Evolutionary conservation across 169 alveolate genomes (phyloP), one percentile per base, ranked within the genome.

Genomic region (Besnoitia besnoiti): DNA sequence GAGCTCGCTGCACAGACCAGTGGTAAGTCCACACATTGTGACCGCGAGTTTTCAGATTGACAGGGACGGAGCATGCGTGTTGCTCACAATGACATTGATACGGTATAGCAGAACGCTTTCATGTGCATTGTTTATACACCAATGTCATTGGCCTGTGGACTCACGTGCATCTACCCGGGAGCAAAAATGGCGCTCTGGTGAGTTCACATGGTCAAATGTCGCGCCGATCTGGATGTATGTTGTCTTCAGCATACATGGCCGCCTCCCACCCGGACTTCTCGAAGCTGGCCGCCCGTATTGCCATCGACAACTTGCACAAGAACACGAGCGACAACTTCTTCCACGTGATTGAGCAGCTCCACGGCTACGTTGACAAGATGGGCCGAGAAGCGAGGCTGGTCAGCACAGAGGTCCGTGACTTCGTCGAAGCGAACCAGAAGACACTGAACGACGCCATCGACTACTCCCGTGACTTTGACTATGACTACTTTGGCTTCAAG

Each of bases 1-100:
- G 98, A 98, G 61, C 96, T 99, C 44, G 99, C 99, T 37, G 99
- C 99, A 19, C 99, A 99, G 93, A 99, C 99, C 55, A 98, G 99
- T 94, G 90, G 90, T 85, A 51, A 49, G n/a, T n/a, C n/a, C n/a
- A n/a, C n/a, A n/a, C n/a, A n/a, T n/a, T n/a, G n/a, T n/a, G n/a
- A n/a, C n/a, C n/a, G n/a, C n/a, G n/a, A n/a, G n/a, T n/a, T n/a
- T n/a, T n/a, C n/a, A n/a, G n/a, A n/a, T n/a, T n/a, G n/a, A n/a
- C n/a, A n/a, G n/a, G n/a, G n/a, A n/a, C n/a, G n/a, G n/a, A n/a
- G n/a, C n/a, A n/a, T n/a, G n/a, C n/a, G n/a, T n/a, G n/a, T n/a
- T n/a, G n/a, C n/a, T n/a, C n/a, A n/a, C n/a, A n/a, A n/a, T n/a
- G n/a, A n/a, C n/a, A n/a, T n/a, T n/a, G n/a, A n/a, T n/a, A n/a